Base-by-base conservation (phyloP, 805 yeast species). In the Myxozyma sirexii region DNA sequence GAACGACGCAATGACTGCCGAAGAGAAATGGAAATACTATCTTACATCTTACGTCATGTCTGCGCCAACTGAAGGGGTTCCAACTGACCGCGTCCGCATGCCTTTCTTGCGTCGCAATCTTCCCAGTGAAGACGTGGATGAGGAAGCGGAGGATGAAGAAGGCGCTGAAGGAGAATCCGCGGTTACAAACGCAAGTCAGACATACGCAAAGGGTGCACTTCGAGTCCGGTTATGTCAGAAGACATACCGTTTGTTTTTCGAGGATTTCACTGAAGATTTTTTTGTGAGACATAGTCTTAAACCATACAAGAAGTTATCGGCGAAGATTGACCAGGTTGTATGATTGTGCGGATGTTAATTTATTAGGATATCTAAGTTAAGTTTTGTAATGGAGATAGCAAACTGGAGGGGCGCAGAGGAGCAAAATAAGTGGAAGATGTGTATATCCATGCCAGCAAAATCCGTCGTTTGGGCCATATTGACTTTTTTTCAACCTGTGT, bases 51-150 rank as follows among this genome's bases (percentile, higher is more conserved):
- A 88, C 73, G 83, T 92, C 44, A 87, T 94, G 88, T 87, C 96
- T 2, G 96, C 90, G 69, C 98, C 99, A 39, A 94, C 99, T 1
- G 99, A 94, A 74, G 98, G 98, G 31, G 87, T 94, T 17, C 85
- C 90, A 17, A 83, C 89, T 19, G 84, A 87, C 44, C 84, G 84
- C 66, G 81, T 94, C 56, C 81, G 82, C 63, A 79, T 90, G 73
- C 98, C 98, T 26, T 88, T 93, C 74, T 76, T 89, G 65, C 86
- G 84, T 67, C 72, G 80, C 26, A 67, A 74, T 41, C 56, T 76
- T 42, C 68, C 68, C 12, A 68, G 62, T n/a, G 70, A 67, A 21
- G 70, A 64, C 7, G 63, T 49, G 6, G 68, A 63, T 4, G 64
- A 64, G 29, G 63, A 52, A 10, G 59, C 47, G 17, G 69, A 65